Evolutionary conservation across 768 basidiomycete genomes (phyloP), one percentile per base, ranked within the genome.

Genomic region (Hortiboletus flavorubellus): DNA sequence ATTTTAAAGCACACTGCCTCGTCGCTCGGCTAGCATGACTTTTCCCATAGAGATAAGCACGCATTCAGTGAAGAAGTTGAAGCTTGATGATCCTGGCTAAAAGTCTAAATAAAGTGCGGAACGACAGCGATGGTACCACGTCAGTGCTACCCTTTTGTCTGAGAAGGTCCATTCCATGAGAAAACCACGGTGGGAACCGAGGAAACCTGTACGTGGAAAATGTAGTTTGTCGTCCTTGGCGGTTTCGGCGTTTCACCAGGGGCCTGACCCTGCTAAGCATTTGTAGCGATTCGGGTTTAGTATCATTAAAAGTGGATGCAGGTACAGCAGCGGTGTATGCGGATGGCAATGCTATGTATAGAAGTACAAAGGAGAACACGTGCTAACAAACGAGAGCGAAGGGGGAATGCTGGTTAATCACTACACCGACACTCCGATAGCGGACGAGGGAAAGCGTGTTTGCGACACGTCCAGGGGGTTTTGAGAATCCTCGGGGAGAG

Each of bases 1-100:
- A 65, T 59, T 64, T 59, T 68, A 62, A 55, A 33, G 30, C 53
- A 56, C 67, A 70, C 68, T 35, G 68, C 66, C 64, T 46, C 12
- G 26, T 52, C 53, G 38, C 45, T 52, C 39, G 47, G 47, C 49
- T 59, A 39, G 43, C 41, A 29, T 44, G 46, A 47, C 35, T 58
- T 68, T 54, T 52, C 65, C 55, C 51, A 52, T 46, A 4, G 59
- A 43, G 46, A 51, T 23, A 33, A 42, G 35, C 44, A 56, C 11
- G 45, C 3, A 51, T 52, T 49, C 54, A 45, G 21, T 58, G 59
- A 54, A 55, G 50, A 52, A 54, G 12, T 38, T 56, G 42, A 55
- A 38, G 26, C 50, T 46, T 55, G 66, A 56, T 45, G 58, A 60
- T 55, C 58, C 54, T 63, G 66, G 51, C 43, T 58, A 58, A 62